Evolutionary conservation across 2,329 filamentous ascomycete genomes (phyloP), one percentile per base, ranked within the genome.

Genomic region (Fusarium sp.): DNA sequence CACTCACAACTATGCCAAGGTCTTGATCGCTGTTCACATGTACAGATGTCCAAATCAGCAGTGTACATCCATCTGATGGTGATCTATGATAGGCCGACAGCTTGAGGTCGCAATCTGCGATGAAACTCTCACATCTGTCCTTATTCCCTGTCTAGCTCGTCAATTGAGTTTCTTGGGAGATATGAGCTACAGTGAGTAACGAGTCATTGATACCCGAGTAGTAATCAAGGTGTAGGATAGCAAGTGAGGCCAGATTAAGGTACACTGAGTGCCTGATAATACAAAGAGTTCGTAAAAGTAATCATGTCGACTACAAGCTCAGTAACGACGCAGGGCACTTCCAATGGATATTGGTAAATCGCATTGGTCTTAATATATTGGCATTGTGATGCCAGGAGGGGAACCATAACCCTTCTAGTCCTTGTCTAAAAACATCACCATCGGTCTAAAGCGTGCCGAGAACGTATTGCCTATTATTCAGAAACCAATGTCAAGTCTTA

Each of bases 281-380:
- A 49, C 5, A 14, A 49, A 17, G 15, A 27, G 10, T 13, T 7
- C 27, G 7, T 27, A 13, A 3, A 3, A 22, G 20, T n/a, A 7
- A 20, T 17, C 45, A 5, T 22, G 5, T 33, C 3, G 15, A 14
- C 0, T 18, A 5, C n/a, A 33, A 5, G 2, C 7, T 49, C 29
- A 18, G 13, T 3, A 15, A 7, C 6, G 6, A 8, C 4, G 11
- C 1, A 3, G 9, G 7, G 11, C 1, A 29, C 13, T n/a, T 29
- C 4, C 3, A n/a, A 17, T 12, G 13, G 13, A 20, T n/a, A 8
- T 13, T n/a, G 14, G 33, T n/a, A 52, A 27, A n/a, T 38, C 2
- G 18, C 22, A 27, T 27, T n/a, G 18, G 14, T 17, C 33, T 53
- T 38, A n/a, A n/a, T 49, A 13, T 17, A n/a, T 17, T 4, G 49